A percentile compares a stretch with the other conserved stretches of the same genome.
Evolutionary conservation across 495 filamentous ascomycete genomes (phyloP).

Genomic region (Ramalina intermedia): DNA sequence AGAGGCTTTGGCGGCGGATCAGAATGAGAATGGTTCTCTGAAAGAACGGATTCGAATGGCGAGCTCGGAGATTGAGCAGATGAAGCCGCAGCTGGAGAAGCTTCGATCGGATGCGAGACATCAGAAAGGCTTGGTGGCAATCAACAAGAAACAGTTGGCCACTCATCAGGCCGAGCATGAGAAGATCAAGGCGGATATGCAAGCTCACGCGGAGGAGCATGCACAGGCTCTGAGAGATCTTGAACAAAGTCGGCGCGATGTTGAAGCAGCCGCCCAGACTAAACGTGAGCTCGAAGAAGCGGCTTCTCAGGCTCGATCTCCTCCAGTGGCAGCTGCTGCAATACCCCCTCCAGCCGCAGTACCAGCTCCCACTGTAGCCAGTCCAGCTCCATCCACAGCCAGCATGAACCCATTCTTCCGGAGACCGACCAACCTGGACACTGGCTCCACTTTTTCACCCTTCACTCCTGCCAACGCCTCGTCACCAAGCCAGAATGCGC

Average conservation of each 20-base stretch:
- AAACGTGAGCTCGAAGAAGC: conserved; percentile 17
- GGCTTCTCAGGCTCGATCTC: conserved; percentile 6
- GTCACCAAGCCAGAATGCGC: conserved; percentile 48
- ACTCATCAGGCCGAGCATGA: conserved; percentile 80
- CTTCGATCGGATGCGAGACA: conserved; percentile 77
- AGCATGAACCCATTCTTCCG: conserved; percentile 88
- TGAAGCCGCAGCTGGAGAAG: conserved; percentile 84
- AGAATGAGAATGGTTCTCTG: conserved; percentile 70
- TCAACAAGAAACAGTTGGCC: conserved; percentile 92
- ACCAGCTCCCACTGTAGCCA: no score
- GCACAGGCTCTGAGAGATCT: conserved; percentile 31
- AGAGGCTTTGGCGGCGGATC: conserved; percentile 66
- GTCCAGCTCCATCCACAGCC: conserved; percentile 45
- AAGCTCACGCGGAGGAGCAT: conserved; percentile 49
- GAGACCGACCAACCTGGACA: conserved; percentile 47
- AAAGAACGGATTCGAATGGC: conserved; percentile 76
- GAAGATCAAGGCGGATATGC: conserved; percentile 64
- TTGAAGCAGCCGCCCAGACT: conserved; percentile 27
- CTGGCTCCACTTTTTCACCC: conserved; percentile 31
- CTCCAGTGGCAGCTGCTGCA: conserved; percentile 28
- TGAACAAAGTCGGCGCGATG: conserved; percentile 22
- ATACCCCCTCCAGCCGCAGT: conserved; percentile 34
- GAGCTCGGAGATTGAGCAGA: conserved; percentile 64
- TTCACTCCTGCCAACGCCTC: conserved; percentile 30
- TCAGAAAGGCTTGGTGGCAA: conserved; percentile 88